Percentiles rank a stretch among this genome's conserved stretches.
Evolutionary conservation across 2,329 filamentous ascomycete species (phyloP).

Genomic region (Colletotrichum sojae): DNA sequence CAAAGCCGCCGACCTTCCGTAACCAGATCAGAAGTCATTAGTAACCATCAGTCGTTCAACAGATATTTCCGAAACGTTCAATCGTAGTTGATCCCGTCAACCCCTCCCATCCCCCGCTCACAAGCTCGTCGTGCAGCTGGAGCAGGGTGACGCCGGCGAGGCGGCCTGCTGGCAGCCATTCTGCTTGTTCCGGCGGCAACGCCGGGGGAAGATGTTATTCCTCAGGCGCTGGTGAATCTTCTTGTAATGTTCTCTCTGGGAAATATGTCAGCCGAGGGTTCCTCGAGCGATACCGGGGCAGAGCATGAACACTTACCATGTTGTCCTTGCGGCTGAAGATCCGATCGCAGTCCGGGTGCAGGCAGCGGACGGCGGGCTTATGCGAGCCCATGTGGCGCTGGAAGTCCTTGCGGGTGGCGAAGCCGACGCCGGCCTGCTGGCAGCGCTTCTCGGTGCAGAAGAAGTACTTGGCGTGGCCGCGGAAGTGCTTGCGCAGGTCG

Average conservation of each 20-base stretch:
- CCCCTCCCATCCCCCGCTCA: background rate
- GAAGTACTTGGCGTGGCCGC: conserved; percentile 34
- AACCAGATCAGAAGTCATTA: too few relatives aligned
- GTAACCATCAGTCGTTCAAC: too few relatives aligned
- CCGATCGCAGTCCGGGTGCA: conserved; percentile 31
- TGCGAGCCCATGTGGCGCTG: conserved; percentile 38
- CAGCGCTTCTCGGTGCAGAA: conserved; percentile 37
- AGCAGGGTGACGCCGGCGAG: conserved; percentile 17
- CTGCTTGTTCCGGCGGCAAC: conserved; percentile 13
- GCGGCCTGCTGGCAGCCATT: conserved; percentile 7
- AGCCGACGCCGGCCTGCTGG: conserved; percentile 30
- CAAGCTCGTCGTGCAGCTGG: background rate
- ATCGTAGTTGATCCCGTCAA: background rate
- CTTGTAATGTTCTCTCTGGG: conserved; percentile 34
- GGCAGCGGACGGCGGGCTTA: conserved; percentile 30
- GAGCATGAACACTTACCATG: conserved; percentile 14
- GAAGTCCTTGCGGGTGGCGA: conserved; percentile 35
- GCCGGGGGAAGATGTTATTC: conserved; percentile 26
- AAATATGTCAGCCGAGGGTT: too few relatives aligned
- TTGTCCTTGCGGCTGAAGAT: conserved; percentile 38
- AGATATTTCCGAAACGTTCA: background rate
- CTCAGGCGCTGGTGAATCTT: conserved; percentile 34
- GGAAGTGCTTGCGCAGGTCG: conserved; percentile 33
- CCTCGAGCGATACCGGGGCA: too few relatives aligned
- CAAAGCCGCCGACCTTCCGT: background rate